A percentile compares a stretch with the other conserved stretches of the same genome.
Conservation (phyloP, 306 rosid species). For the Acacia melanoxylon region DNA sequence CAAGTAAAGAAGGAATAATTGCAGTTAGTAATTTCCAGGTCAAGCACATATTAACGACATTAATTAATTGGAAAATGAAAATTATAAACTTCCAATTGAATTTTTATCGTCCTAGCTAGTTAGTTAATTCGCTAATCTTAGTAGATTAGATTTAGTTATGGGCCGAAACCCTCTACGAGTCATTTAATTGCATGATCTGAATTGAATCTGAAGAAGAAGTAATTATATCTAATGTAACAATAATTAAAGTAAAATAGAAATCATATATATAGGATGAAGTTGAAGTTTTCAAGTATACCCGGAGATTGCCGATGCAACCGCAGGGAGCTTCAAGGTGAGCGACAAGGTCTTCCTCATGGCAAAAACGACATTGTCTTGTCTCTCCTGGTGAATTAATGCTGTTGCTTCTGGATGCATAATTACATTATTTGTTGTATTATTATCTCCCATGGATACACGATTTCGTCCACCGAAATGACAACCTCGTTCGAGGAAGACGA, state of each 20-base stretch:
- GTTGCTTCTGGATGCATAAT: neutral
- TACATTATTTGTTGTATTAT: too few relatives aligned
- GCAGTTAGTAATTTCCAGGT: neutral
- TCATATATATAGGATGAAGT: neutral
- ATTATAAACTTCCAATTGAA: neutral
- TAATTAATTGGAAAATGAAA: neutral
- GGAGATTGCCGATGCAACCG: constrained; percentile 32
- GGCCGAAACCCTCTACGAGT: neutral
- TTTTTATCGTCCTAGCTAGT: neutral
- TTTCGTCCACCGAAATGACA: neutral
- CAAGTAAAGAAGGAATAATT: neutral
- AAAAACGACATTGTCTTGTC: constrained; percentile 29
- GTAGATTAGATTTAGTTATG: neutral
- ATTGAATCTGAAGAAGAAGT: neutral
- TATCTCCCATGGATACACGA: neutral
- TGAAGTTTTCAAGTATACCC: constrained; percentile 16
- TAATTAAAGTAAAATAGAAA: neutral
- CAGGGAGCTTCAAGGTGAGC: constrained; percentile 40
- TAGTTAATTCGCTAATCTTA: neutral
- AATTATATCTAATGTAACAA: neutral
- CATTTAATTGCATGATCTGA: neutral
- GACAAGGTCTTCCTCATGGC: constrained; percentile 37
- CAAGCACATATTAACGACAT: neutral
- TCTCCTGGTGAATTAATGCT: neutral
- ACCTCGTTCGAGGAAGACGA: neutral